A percentile compares a stretch with the other conserved stretches of the same genome.
phyloP scores from a whole-genome alignment of 139 green algal genomes.

The Tetraselmis chui region DNA sequence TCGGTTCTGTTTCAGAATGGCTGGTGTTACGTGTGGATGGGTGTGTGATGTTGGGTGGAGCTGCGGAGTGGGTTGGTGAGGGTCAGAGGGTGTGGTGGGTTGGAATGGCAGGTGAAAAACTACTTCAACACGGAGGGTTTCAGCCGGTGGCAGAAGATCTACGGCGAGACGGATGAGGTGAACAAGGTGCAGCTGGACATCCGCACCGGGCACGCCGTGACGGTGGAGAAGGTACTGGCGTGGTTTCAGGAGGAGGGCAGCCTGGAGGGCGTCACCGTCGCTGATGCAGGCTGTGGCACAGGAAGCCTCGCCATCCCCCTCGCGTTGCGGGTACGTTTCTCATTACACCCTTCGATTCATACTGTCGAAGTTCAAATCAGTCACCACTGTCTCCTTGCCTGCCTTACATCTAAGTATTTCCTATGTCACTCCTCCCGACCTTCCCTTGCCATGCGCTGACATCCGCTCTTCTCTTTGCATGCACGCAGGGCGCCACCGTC shows the following conservation, averaged over 20 bases:
- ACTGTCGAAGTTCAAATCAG: too few species aligned
- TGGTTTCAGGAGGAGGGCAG: conserved; percentile 80
- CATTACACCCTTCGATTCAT: too few species aligned
- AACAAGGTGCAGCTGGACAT: conserved; percentile 76
- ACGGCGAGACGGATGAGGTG: conserved; percentile 96
- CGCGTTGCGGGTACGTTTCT: conserved; percentile 3
- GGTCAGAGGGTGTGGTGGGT: too few species aligned
- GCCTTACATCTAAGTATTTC: too few species aligned
- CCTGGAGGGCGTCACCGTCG: conserved; percentile 69
- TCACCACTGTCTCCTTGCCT: too few species aligned
- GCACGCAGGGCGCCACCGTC: conserved; percentile 70
- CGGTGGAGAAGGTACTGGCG: conserved; percentile 92
- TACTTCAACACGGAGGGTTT: conserved; percentile 97
- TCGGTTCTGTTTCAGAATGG: too few species aligned
- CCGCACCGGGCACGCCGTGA: conserved; percentile 81
- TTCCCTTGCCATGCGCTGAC: too few species aligned
- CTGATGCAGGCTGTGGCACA: conserved; percentile 91
- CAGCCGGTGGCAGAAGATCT: conserved; percentile 96
- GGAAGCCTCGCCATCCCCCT: conserved; percentile 43
- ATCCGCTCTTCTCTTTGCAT: too few species aligned
- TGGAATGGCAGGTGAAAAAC: conserved; percentile 56
- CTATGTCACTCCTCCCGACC: too few species aligned
- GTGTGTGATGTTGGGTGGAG: too few species aligned
- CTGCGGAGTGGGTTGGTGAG: too few species aligned
- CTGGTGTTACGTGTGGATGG: too few species aligned